phyloP scores from a whole-genome alignment of 1,284 basidiomycete species.

The Neolentinus lepideus region DNA sequence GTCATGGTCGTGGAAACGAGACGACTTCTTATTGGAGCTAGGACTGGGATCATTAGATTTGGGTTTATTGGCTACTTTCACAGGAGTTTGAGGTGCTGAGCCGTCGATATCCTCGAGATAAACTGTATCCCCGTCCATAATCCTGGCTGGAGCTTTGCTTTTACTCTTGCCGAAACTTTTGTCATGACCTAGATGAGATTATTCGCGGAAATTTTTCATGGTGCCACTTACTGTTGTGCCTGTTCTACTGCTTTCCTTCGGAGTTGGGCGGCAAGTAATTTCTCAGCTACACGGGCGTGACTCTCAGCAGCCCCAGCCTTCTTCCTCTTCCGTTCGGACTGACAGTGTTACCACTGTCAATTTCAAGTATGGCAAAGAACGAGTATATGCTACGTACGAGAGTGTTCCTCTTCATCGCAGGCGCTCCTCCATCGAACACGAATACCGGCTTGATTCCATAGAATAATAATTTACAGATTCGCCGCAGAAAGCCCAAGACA shows the following conservation, averaged over 20 bases:
- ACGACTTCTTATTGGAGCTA: slow-evolving; percentile 46
- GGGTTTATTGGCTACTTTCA: slow-evolving; percentile 23
- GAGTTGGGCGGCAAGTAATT: slow-evolving; percentile 90
- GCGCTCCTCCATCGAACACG: slow-evolving; percentile 95
- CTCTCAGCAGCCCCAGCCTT: slow-evolving; percentile 83
- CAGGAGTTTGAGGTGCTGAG: slow-evolving; percentile 44
- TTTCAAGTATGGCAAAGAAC: not conserved
- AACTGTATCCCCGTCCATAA: slow-evolving; percentile 63
- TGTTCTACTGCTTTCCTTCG: slow-evolving; percentile 84
- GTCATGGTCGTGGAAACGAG: slow-evolving; percentile 68
- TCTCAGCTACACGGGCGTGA: slow-evolving; percentile 83
- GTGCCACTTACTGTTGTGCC: slow-evolving; percentile 31
- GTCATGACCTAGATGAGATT: not conserved
- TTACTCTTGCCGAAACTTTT: slow-evolving; percentile 28
- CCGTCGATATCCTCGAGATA: slow-evolving; percentile 83
- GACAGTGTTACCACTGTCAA: not conserved
- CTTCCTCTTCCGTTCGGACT: slow-evolving; percentile 84
- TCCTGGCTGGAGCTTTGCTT: slow-evolving; percentile 31
- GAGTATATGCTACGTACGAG: slow-evolving; percentile 48
- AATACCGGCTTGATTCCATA: slow-evolving; percentile 97
- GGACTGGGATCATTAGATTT: slow-evolving; percentile 24
- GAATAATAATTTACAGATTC: slow-evolving; percentile 93
- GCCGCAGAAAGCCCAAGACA: slow-evolving; percentile 87
- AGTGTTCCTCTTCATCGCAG: slow-evolving; percentile 79
- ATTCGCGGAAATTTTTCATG: not conserved